Conservation (phyloP, 768 basidiomycete genomes). For the Suillus paluster region DNA sequence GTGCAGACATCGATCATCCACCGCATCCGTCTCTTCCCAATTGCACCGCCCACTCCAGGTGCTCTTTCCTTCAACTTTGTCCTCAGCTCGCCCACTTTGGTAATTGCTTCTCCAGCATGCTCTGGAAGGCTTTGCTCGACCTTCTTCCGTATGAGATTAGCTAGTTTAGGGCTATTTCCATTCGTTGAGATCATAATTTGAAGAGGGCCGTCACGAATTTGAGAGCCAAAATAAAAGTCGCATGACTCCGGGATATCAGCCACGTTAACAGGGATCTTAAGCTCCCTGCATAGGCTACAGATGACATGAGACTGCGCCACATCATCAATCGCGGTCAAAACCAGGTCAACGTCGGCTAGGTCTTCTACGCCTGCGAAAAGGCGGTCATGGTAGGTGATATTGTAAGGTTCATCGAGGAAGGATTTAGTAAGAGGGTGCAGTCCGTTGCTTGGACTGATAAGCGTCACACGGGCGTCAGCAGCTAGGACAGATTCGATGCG, state of each 20-base stretch:
- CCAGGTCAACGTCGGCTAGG: conserved; percentile 76
- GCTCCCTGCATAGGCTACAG: conserved; percentile 65
- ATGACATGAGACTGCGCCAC: conserved; percentile 73
- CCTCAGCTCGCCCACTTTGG: conserved; percentile 78
- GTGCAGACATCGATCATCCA: conserved; percentile 93
- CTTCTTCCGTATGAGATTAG: conserved; percentile 75
- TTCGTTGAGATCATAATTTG: conserved; percentile 97
- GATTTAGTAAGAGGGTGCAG: conserved; percentile 63
- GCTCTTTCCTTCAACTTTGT: conserved; percentile 74
- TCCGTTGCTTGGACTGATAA: conserved; percentile 74
- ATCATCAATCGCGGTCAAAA: conserved; percentile 93
- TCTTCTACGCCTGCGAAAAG: conserved; percentile 68
- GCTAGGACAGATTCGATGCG: conserved; percentile 85
- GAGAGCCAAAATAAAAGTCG: conserved; percentile 98
- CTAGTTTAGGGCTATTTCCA: conserved; percentile 90
- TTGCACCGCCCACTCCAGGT: conserved; percentile 78
- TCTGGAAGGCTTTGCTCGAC: conserved; percentile 73
- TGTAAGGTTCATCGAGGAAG: conserved; percentile 48
- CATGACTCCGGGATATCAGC: conserved; percentile 95
- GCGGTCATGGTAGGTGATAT: conserved; percentile 75
- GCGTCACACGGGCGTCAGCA: conserved; percentile 76
- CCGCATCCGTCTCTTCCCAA: conserved; percentile 82
- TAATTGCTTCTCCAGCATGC: conserved; percentile 76
- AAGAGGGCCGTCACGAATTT: conserved; percentile 86
- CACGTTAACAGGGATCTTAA: conserved; percentile 87